Evolutionary conservation across 345 rosid genomes (phyloP).

Genomic region (Ceriops zippeliana): DNA sequence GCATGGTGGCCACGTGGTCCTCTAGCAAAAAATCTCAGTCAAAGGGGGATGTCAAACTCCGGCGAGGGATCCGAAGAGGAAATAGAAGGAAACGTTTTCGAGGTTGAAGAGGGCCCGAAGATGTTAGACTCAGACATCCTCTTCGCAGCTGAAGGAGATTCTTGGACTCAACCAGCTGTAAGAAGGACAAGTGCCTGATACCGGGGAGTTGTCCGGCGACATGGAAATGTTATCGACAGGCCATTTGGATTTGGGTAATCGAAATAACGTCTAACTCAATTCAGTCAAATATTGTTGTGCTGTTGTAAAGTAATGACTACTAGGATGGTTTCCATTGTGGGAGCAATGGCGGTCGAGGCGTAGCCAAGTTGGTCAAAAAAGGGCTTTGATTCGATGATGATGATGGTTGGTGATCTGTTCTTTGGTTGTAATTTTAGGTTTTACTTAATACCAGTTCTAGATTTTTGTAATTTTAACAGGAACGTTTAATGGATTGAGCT

Average conservation of each 20-base stretch:
- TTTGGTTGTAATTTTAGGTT: too few species aligned
- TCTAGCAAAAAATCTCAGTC: slow-evolving; percentile 94
- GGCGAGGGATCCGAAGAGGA: background rate
- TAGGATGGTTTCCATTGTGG: too few species aligned
- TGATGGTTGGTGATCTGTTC: too few species aligned
- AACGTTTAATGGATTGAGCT: too few species aligned
- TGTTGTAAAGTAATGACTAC: too few species aligned
- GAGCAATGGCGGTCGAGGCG: too few species aligned
- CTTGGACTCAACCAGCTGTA: slow-evolving; percentile 66
- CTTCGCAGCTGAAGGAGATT: slow-evolving; percentile 52
- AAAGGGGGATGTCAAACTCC: slow-evolving; percentile 20
- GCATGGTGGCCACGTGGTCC: slow-evolving; percentile 63
- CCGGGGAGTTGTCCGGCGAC: slow-evolving; percentile 54
- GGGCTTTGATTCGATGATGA: too few species aligned
- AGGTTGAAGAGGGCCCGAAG: slow-evolving; percentile 1
- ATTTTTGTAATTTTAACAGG: too few species aligned
- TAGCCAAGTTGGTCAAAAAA: too few species aligned
- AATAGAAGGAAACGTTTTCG: background rate
- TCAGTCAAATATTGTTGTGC: too few species aligned
- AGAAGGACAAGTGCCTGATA: slow-evolving; percentile 22
- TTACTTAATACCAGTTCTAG: too few species aligned
- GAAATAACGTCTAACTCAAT: too few species aligned
- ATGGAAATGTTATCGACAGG: slow-evolving; percentile 58
- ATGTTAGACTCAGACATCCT: slow-evolving; percentile 14
- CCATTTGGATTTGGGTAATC: slow-evolving; percentile 35